Evolutionary conservation across 1,139 yeast species (phyloP).

Genomic region (Protomyces inouyei): DNA sequence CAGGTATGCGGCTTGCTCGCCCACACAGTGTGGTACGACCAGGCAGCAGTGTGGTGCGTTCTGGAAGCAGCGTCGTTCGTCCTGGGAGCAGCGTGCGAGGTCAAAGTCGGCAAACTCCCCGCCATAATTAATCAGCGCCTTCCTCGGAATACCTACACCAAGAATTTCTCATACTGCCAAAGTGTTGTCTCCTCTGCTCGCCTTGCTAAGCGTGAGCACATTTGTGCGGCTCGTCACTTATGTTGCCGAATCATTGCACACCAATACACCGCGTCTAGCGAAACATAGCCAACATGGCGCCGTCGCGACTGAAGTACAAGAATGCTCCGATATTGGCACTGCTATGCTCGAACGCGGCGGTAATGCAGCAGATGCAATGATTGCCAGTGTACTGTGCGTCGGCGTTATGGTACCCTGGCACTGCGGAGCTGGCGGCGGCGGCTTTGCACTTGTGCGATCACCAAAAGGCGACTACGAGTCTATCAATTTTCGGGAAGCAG

Average conservation of each 20-base stretch:
- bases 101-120: background rate
- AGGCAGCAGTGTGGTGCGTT: constrained; percentile 4
- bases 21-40: constrained; percentile 13
- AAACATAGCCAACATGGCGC: constrained; percentile 49
- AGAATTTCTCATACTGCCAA: background rate
- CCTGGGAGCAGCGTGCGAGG: background rate
- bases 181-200: background rate
- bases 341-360: constrained; percentile 55
- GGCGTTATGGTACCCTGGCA: constrained; percentile 78
- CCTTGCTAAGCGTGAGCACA: background rate
- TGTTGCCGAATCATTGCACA: background rate
- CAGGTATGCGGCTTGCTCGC: constrained; percentile 29
- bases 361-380: constrained; percentile 90
- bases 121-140: background rate
- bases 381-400: constrained; percentile 80
- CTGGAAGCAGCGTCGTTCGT: constrained; percentile 17
- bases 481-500: constrained; percentile 84
- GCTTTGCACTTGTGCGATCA: constrained; percentile 29
- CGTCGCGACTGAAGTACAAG: constrained; percentile 68
- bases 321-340: constrained; percentile 67
- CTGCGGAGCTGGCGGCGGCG: constrained; percentile 80
- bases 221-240: background rate
- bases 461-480: constrained; percentile 36
- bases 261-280: background rate
- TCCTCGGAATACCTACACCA: background rate